Base-by-base conservation (phyloP, 208 protist genomes). In the Leishmania tarentolae region DNA sequence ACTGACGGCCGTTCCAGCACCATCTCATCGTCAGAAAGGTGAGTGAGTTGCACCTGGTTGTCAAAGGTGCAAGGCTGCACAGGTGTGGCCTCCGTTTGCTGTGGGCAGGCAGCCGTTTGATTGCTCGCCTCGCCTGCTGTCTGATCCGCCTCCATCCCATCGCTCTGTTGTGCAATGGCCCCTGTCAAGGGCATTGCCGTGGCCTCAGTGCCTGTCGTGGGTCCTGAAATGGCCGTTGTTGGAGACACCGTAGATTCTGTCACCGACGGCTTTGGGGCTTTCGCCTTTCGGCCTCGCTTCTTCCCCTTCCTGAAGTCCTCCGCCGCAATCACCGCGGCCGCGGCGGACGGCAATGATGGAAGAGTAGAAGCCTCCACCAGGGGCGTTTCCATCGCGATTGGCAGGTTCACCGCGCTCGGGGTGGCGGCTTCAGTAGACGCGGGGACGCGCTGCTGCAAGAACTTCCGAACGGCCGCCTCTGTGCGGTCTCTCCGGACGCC, bases 11-110 rank as follows among this genome's bases (percentile, higher is more conserved):
- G 90, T 70, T 87, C 80, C 59, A 92, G 85, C 28, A 89, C 75
- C 85, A 96, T 94, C 82, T 92, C 87, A n/a, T 75, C 57, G 13
- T 84, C 73, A 13, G 79, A 88, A 9, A 92, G 77, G 69, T 73
- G 53, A 8, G 88, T 77, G 40, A 96, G 85, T 37, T 76, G 80
- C 35, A 94, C 90, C 40, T 81, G 59, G 75, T 96, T 89, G 42
- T 87, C 82, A n/a, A 96, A 88, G 7, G 84, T 76, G 72, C 87
- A 89, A 13, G 91, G 87, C 4, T 70, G 24, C 31, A 21, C 31
- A 9, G 3, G 31, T 11, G 21, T 50, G 6, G 50, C 46, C 13
- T 65, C 73, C 47, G 50, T 1, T 28, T 24, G 6, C 5, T 57
- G 35, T 1, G 73, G 31, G 50, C 9, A 0, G 24, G 46, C 46